These are phyloP conservation scores for Pseudogymnoascus sp. DNA, from an alignment of 2,329 filamentous ascomycete species.

Conservation along the genomic window DNA sequence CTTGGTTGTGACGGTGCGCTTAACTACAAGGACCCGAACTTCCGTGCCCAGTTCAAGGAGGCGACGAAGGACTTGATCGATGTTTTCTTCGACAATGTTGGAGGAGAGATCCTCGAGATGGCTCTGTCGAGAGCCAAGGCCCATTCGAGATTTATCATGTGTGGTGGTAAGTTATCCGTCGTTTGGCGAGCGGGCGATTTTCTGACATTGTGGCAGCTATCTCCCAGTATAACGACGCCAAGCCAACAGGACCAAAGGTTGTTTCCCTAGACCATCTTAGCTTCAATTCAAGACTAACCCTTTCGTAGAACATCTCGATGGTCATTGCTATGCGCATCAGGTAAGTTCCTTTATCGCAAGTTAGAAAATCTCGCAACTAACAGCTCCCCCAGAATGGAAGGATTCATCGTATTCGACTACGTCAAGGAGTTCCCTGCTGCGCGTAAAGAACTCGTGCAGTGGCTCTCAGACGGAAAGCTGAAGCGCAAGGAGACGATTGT, in stretches of 20 bases:
- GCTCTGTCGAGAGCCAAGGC: conserved; percentile 58
- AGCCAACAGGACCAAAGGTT: conserved; percentile 49
- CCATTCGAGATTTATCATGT: conserved; percentile 62
- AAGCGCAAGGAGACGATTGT: conserved; percentile 66
- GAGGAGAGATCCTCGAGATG: conserved; percentile 63
- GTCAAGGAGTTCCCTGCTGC: conserved; percentile 51
- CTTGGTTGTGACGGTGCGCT: conserved; percentile 62
- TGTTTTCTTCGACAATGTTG: conserved; percentile 69
- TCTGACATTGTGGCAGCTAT: conserved; percentile 37
- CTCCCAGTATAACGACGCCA: conserved; percentile 59
- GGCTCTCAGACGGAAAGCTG: conserved; percentile 67
- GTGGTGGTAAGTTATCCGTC: conserved; percentile 39
- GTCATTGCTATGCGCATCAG: conserved; percentile 48
- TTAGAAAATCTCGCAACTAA: conserved; percentile 19
- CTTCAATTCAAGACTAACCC: neutral
- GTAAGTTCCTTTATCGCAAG: conserved; percentile 23
- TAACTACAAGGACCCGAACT: conserved; percentile 63
- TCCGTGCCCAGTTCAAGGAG: conserved; percentile 52
- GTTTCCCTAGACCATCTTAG: neutral
- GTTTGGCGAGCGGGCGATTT: neutral
- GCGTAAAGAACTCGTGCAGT: conserved; percentile 54
- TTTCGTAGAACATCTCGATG: conserved; percentile 43
- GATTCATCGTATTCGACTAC: conserved; percentile 70
- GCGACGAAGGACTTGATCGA: conserved; percentile 57
- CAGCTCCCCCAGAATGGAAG: conserved; percentile 48